Evolutionary conservation across 225 moss, liverwort and hornwort species (phyloP).

Genomic region (Straminergon stramineum): DNA sequence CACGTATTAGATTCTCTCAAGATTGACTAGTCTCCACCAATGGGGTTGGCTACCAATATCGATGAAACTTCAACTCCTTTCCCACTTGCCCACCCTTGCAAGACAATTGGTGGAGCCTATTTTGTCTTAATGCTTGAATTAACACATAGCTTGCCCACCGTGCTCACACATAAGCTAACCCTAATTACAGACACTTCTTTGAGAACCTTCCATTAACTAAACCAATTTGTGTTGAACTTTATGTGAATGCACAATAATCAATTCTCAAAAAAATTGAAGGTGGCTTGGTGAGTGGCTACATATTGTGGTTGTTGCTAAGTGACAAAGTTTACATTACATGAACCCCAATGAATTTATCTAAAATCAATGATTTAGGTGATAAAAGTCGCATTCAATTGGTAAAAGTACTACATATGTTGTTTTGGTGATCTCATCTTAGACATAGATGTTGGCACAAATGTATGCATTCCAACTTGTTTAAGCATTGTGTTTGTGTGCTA

Average conservation of each 20-base stretch:
- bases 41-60: no score
- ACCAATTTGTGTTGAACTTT: not conserved
- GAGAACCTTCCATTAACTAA: not conserved
- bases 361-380: not conserved
- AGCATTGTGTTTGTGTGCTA: not conserved
- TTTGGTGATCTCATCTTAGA: not conserved
- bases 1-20: no score
- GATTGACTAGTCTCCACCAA: no score
- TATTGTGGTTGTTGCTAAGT: not conserved
- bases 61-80: no score
- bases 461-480: not conserved
- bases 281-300: not conserved
- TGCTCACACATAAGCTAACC: no score
- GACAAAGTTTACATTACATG: not conserved
- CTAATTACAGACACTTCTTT: not conserved
- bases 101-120: no score
- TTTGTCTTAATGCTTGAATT: no score
- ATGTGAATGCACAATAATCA: not conserved
- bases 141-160: no score
- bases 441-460: accelerated
- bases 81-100: no score
- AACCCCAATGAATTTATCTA: not conserved
- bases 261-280: no score
- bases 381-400: not conserved
- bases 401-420: no score